phyloP scores from a whole-genome alignment of 345 rosid genomes.

The Populus tremula region DNA sequence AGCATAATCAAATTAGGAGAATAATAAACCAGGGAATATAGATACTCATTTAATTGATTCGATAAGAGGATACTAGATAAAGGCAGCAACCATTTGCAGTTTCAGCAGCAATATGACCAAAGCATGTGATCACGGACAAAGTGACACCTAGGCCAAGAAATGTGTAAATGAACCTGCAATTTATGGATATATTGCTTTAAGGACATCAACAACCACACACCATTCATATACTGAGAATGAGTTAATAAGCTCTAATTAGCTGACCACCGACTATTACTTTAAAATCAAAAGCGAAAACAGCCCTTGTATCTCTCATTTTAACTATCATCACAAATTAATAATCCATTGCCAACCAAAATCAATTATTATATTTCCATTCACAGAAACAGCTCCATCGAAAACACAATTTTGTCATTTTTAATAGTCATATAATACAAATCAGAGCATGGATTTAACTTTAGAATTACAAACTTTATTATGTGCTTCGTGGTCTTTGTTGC shows the following conservation, averaged over 20 bases:
- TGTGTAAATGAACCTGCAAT: constrained; percentile 75
- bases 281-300: background rate
- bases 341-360: background rate
- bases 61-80: constrained; percentile 57
- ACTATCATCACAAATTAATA: background rate
- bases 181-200: background rate
- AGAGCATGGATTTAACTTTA: background rate
- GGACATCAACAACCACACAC: constrained; percentile 4
- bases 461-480: background rate
- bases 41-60: background rate
- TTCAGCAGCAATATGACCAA: constrained; percentile 84
- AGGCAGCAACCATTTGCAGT: constrained; percentile 85
- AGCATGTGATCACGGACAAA: constrained; percentile 68
- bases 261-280: background rate
- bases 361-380: background rate
- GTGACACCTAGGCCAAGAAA: constrained; percentile 63
- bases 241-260: background rate
- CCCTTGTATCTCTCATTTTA: background rate
- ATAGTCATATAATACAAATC: background rate
- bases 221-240: background rate
- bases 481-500: too few relatives aligned
- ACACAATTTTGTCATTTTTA: background rate
- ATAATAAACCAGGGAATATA: background rate
- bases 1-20: background rate
- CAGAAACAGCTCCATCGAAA: background rate